A percentile compares a stretch with the other conserved stretches of the same genome.
These are phyloP conservation scores for Protea cynaroides DNA, from an alignment of 164 flowering plant genomes.

Conservation along the genomic window DNA sequence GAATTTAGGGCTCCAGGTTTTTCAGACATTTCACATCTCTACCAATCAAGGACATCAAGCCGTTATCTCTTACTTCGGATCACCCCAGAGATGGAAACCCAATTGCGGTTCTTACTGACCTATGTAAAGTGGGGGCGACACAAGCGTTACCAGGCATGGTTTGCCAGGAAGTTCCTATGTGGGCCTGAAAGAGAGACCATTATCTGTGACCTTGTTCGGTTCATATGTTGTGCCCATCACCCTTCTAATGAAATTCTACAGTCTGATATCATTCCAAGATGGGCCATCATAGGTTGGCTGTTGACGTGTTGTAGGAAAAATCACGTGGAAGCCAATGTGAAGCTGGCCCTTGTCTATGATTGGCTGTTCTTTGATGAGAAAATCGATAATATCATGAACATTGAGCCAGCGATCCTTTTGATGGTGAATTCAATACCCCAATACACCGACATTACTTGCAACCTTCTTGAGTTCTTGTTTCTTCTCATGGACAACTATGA, in stretches of 20 bases:
- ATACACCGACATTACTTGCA: conserved; percentile 60
- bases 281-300: conserved; percentile 96
- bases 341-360: conserved; percentile 85
- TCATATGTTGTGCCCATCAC: conserved; percentile 84
- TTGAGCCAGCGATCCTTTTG: conserved; percentile 81
- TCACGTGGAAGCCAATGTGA: conserved; percentile 53
- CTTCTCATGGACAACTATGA: conserved; percentile 67
- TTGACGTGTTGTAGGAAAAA: conserved; percentile 51
- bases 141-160: conserved; percentile 74
- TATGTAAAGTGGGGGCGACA: conserved; percentile 75
- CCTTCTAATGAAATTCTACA: conserved; percentile 77
- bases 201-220: conserved; percentile 69
- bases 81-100: conserved; percentile 80
- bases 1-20: conserved; percentile 45
- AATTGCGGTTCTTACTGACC: conserved; percentile 70
- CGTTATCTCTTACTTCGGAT: conserved; percentile 61
- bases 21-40: conserved; percentile 55
- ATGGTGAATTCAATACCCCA: conserved; percentile 68
- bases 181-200: conserved; percentile 49
- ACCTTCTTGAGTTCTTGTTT: conserved; percentile 72
- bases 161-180: conserved; percentile 58
- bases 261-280: conserved; percentile 72
- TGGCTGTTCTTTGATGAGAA: conserved; percentile 88
- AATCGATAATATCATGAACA: conserved; percentile 72
- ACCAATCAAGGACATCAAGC: conserved; percentile 52